phyloP scores from a whole-genome alignment of 139 green algal species.

The Micractinium sp. region DNA sequence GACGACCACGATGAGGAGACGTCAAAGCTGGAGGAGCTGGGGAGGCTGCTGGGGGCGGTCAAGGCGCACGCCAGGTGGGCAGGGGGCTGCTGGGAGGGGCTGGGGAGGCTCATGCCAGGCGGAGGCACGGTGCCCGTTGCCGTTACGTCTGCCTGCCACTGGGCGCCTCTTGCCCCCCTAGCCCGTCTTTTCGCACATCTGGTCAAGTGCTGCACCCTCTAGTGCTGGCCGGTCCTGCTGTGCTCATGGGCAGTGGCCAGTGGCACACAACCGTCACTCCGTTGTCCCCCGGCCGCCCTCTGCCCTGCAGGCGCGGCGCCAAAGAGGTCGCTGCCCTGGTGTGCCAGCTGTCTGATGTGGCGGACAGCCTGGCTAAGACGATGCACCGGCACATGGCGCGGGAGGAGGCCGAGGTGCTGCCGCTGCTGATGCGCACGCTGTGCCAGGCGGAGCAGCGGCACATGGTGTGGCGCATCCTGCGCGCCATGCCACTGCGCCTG shows the following conservation, averaged over 20 bases:
- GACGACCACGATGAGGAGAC: slow-evolving; percentile 78
- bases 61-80: slow-evolving; percentile 67
- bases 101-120: not conserved
- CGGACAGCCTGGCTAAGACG: slow-evolving; percentile 52
- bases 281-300: not conserved
- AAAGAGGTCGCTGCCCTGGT: slow-evolving; percentile 74
- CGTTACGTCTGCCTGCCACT: not conserved
- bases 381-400: slow-evolving; percentile 71
- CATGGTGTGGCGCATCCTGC: slow-evolving; percentile 89
- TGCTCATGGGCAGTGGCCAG: too few species aligned
- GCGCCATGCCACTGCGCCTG: slow-evolving; percentile 93
- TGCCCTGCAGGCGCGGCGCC: slow-evolving; percentile 46
- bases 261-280: too few species aligned
- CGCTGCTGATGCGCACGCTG: slow-evolving; percentile 74
- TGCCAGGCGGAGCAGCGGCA: slow-evolving; percentile 79
- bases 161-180: not conserved
- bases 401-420: slow-evolving; percentile 85
- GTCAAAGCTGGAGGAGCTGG: slow-evolving; percentile 77
- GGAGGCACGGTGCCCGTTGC: not conserved
- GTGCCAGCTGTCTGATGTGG: slow-evolving; percentile 61
- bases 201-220: too few species aligned
- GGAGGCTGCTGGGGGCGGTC: slow-evolving; percentile 80
- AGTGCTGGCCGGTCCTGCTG: too few species aligned
- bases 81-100: too few species aligned
- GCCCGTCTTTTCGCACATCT: too few species aligned